These are phyloP conservation scores for Medakamo hakoo DNA, from an alignment of 139 green algal species.

Conservation along the genomic window DNA sequence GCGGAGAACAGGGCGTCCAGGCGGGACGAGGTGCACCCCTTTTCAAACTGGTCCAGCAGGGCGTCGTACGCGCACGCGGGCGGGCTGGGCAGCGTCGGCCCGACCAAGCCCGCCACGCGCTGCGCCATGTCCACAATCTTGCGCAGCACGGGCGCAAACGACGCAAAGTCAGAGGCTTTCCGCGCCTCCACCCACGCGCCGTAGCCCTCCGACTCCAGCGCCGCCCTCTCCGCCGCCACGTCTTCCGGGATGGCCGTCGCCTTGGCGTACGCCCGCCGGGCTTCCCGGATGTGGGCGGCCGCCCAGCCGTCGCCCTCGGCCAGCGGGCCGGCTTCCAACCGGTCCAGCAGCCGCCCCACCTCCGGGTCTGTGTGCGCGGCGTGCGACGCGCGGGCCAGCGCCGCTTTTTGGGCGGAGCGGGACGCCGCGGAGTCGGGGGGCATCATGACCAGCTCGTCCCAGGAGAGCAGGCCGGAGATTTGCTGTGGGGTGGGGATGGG, in stretches of 20 bases:
- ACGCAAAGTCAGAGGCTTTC: slow-evolving; percentile 45
- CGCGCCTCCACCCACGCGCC: slow-evolving; percentile 62
- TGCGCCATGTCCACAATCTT: slow-evolving; percentile 54
- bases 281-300: slow-evolving; percentile 25
- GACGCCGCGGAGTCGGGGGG: slow-evolving; percentile 30
- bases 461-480: slow-evolving; percentile 49
- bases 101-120: slow-evolving; percentile 28
- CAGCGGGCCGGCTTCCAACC: slow-evolving; percentile 13
- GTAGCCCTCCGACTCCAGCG: slow-evolving; percentile 56
- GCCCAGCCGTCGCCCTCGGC: not conserved
- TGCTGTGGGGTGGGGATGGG: slow-evolving; percentile 33
- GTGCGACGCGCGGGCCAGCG: slow-evolving; percentile 62
- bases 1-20: slow-evolving; percentile 70
- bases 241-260: slow-evolving; percentile 47
- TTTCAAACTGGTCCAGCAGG: slow-evolving; percentile 77
- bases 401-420: slow-evolving; percentile 49
- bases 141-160: slow-evolving; percentile 64
- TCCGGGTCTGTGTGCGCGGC: slow-evolving; percentile 39
- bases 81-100: not conserved
- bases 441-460: slow-evolving; percentile 65
- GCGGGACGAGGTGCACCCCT: slow-evolving; percentile 47
- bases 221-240: slow-evolving; percentile 43
- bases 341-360: slow-evolving; percentile 33
- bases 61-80: slow-evolving; percentile 47
- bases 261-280: slow-evolving; percentile 16